A percentile compares a stretch with the other conserved stretches of the same genome.
Evolutionary conservation across 805 yeast genomes (phyloP).

Genomic region (Teunomyces kruisii): DNA sequence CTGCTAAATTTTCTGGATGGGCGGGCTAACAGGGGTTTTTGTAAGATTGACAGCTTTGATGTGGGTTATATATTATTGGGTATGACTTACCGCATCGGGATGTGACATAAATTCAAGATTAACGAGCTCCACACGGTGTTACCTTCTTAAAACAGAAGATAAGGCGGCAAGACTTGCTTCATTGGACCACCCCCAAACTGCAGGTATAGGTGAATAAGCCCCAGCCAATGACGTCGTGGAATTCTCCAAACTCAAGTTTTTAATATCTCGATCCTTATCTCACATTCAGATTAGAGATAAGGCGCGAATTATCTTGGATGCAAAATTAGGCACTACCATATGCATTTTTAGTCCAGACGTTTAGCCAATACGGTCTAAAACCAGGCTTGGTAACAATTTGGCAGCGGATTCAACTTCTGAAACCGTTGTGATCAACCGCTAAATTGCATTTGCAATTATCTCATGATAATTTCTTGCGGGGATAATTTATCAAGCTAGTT

Average conservation of each 20-base stretch:
- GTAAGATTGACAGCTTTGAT: background rate
- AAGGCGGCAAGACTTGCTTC: background rate
- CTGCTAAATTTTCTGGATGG: background rate
- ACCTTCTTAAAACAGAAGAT: background rate
- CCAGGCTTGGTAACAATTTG: no score
- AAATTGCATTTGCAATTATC: background rate
- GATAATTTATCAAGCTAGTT: no score
- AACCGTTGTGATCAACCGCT: background rate
- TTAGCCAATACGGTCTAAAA: background rate
- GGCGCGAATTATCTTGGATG: background rate
- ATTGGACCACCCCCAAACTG: background rate
- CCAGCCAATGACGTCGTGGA: background rate
- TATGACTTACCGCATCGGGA: background rate
- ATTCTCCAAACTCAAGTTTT: background rate
- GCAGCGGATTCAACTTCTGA: no score
- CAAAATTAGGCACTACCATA: background rate
- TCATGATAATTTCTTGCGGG: no score
- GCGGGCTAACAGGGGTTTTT: background rate
- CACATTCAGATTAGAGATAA: background rate
- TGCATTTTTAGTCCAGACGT: background rate
- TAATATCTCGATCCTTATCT: background rate
- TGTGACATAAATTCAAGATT: background rate
- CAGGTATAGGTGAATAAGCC: background rate
- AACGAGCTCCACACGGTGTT: background rate
- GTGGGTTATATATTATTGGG: background rate